Conservation (phyloP, 345 rosid species). For the Schrenkiella parvula region DNA sequence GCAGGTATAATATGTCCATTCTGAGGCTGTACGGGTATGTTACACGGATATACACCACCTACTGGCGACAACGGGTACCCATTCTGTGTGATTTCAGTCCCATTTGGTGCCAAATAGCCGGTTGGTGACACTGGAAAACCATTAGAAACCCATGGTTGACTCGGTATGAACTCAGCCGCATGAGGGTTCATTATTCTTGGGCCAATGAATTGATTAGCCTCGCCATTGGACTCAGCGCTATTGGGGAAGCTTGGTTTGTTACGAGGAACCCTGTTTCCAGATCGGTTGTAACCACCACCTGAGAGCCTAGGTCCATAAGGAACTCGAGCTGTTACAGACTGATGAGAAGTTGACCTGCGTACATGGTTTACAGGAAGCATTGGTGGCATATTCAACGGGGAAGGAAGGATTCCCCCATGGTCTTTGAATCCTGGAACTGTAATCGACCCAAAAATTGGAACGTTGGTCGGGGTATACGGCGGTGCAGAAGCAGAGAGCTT, state of each 20-base stretch:
- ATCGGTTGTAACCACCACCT: constrained; percentile 78
- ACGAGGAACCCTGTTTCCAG: constrained; percentile 63
- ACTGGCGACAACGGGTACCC: constrained; percentile 57
- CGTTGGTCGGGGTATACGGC: constrained; percentile 77
- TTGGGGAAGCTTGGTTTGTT: constrained; percentile 56
- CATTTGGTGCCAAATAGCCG: constrained; percentile 53
- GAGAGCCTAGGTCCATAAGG: constrained; percentile 98
- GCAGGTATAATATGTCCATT: constrained; percentile 45
- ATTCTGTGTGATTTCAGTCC: constrained; percentile 38
- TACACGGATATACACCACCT: constrained; percentile 43
- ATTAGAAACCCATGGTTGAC: constrained; percentile 85
- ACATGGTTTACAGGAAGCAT: constrained; percentile 68
- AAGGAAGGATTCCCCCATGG: constrained; percentile 87
- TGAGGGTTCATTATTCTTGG: constrained; percentile 96
- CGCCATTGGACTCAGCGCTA: constrained; percentile 50
- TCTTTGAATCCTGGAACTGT: constrained; percentile 73
- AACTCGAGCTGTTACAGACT: constrained; percentile 90
- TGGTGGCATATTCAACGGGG: constrained; percentile 80
- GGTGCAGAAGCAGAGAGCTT: constrained; percentile 97
- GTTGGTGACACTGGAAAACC: constrained; percentile 71
- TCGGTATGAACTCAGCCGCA: constrained; percentile 87
- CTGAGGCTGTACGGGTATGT: constrained; percentile 41
- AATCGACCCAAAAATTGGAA: constrained; percentile 77
- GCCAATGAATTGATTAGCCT: constrained; percentile 52
- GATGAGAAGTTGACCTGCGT: constrained; percentile 78